Conservation (phyloP, 2,329 filamentous ascomycete species). For the Curvularia lunata region DNA sequence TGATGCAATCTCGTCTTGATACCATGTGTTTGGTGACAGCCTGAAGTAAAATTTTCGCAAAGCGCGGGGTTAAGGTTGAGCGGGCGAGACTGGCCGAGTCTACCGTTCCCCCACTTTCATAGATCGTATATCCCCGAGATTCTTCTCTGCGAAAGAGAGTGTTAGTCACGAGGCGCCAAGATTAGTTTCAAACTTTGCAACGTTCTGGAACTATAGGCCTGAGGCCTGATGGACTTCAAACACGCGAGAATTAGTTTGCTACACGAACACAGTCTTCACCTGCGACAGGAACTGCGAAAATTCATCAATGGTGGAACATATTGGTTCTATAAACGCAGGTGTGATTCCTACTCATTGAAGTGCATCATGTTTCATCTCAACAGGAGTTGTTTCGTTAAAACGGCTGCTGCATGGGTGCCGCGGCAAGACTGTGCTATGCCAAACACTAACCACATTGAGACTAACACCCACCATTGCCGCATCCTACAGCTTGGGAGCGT, state of each 20-base stretch:
- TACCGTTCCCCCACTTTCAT: neutral
- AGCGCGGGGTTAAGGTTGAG: neutral
- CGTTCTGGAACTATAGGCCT: neutral
- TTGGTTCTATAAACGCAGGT: neutral
- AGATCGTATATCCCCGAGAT: neutral
- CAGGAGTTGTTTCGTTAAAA: neutral
- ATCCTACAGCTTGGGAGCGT: constrained; percentile 12
- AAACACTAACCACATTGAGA: neutral
- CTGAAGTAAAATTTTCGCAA: neutral
- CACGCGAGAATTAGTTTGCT: neutral
- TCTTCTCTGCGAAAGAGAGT: neutral
- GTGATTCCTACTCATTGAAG: neutral
- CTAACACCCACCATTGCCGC: neutral
- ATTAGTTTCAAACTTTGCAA: neutral
- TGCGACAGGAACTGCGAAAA: neutral
- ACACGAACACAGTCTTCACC: neutral
- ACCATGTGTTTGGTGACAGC: neutral
- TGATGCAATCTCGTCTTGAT: neutral
- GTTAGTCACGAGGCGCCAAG: neutral
- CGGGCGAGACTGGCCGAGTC: neutral
- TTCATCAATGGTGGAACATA: neutral
- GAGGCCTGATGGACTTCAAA: neutral
- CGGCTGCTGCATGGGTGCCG: neutral
- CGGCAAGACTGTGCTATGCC: neutral
- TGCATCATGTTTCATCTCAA: neutral